Evolutionary conservation across 257 asterid species (phyloP).

Genomic region (Solanum corneliomulleri): DNA sequence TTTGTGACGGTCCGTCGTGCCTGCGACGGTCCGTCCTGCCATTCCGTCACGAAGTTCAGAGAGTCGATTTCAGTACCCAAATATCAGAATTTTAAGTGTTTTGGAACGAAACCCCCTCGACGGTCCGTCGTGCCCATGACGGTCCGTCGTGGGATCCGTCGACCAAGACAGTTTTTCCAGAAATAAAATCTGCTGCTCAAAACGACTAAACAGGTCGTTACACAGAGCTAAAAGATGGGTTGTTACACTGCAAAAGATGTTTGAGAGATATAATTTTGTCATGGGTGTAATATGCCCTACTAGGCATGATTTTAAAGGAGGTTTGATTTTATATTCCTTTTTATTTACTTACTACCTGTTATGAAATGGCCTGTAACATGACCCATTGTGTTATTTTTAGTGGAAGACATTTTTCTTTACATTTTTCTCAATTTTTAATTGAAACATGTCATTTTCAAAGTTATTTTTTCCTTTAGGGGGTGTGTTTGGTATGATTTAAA

Average conservation of each 20-base stretch:
- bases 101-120: too few species aligned
- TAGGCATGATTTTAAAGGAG: slow-evolving; percentile 36
- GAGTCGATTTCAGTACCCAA: too few species aligned
- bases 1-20: too few species aligned
- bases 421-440: not conserved
- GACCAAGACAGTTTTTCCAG: too few species aligned
- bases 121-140: too few species aligned
- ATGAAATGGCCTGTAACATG: not conserved
- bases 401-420: not conserved
- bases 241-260: slow-evolving; percentile 44
- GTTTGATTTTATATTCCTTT: slow-evolving; percentile 3
- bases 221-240: slow-evolving; percentile 73
- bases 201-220: too few species aligned
- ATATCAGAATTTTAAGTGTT: too few species aligned
- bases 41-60: too few species aligned
- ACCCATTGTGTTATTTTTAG: not conserved
- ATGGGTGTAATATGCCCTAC: slow-evolving; percentile 15
- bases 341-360: not conserved
- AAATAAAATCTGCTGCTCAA: too few species aligned
- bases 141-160: too few species aligned
- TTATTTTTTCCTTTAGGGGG: not conserved
- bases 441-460: not conserved
- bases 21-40: too few species aligned
- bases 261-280: slow-evolving; percentile 43
- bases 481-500: not conserved